phyloP scores from a whole-genome alignment of 2,329 filamentous ascomycete genomes.

The Diplodia mutila region DNA sequence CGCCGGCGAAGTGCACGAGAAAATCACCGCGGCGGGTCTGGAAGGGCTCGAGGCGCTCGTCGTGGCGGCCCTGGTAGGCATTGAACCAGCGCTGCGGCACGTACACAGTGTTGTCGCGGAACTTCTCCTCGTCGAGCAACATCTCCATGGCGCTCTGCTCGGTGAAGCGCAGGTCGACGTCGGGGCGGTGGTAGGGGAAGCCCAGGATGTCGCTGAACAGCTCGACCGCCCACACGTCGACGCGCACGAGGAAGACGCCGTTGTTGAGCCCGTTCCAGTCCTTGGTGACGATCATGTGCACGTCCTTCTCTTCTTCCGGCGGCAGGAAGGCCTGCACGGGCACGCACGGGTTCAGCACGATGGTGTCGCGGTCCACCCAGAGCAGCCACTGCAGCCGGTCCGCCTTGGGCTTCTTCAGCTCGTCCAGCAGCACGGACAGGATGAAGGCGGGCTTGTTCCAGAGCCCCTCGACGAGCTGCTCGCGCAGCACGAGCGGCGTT shows the following conservation, averaged over 20 bases:
- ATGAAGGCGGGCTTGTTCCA: constrained; percentile 54
- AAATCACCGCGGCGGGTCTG: constrained; percentile 46
- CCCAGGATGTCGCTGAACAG: constrained; percentile 46
- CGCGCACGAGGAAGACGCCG: constrained; percentile 47
- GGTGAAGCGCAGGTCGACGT: constrained; percentile 41
- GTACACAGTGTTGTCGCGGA: constrained; percentile 38
- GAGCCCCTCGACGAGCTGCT: constrained; percentile 47
- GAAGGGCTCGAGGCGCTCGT: constrained; percentile 39
- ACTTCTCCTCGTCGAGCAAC: constrained; percentile 40
- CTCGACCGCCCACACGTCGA: constrained; percentile 45
- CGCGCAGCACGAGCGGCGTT: constrained; percentile 47
- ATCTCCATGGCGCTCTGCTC: constrained; percentile 49
- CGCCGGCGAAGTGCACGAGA: constrained; percentile 49
- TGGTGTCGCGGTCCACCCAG: constrained; percentile 51
- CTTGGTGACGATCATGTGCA: constrained; percentile 39
- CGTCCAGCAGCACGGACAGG: constrained; percentile 44
- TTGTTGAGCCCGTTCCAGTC: constrained; percentile 51
- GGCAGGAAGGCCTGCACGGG: constrained; percentile 48
- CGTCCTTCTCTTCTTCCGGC: constrained; percentile 30
- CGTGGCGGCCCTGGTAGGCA: constrained; percentile 46
- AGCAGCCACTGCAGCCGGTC: constrained; percentile 49
- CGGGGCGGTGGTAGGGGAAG: constrained; percentile 46
- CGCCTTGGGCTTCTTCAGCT: constrained; percentile 43
- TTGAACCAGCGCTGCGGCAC: constrained; percentile 52
- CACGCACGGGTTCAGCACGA: constrained; percentile 49